These are phyloP conservation scores for Sindora glabra DNA, from an alignment of 306 rosid species.

Conservation along the genomic window DNA sequence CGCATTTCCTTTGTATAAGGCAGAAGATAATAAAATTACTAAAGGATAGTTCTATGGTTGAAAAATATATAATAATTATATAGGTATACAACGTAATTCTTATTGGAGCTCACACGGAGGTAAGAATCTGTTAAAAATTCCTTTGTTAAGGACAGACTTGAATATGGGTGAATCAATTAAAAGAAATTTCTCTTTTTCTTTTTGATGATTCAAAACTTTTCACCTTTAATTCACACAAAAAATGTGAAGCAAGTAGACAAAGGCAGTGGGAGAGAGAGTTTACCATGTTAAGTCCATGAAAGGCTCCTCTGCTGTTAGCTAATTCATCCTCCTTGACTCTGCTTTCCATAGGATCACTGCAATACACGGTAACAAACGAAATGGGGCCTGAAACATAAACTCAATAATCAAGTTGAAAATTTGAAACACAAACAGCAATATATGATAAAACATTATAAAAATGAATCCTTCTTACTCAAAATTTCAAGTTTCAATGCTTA, in stretches of 20 bases:
- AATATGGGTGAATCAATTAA: too few relatives aligned
- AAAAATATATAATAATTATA: not conserved
- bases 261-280: not conserved
- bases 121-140: too few relatives aligned
- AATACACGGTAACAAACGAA: constrained; percentile 3
- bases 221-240: constrained; percentile 7
- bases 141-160: too few relatives aligned
- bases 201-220: too few relatives aligned
- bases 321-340: constrained; percentile 38
- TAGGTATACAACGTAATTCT: too few relatives aligned
- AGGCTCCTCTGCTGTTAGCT: constrained; percentile 27
- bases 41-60: not conserved
- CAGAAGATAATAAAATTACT: constrained; percentile 5
- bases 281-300: constrained; percentile 38
- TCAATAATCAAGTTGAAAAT: not conserved
- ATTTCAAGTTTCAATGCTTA: too few relatives aligned
- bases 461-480: too few relatives aligned
- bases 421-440: constrained; percentile 4
- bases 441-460: too few relatives aligned
- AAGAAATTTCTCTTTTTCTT: too few relatives aligned
- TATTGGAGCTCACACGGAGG: not conserved
- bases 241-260: constrained; percentile 14
- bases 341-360: constrained; percentile 52
- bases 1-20: constrained; percentile 30
- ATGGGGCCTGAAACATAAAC: not conserved